These are phyloP conservation scores for Phaseolus coccineus DNA, from an alignment of 331 rosid species.

Conservation along the genomic window DNA sequence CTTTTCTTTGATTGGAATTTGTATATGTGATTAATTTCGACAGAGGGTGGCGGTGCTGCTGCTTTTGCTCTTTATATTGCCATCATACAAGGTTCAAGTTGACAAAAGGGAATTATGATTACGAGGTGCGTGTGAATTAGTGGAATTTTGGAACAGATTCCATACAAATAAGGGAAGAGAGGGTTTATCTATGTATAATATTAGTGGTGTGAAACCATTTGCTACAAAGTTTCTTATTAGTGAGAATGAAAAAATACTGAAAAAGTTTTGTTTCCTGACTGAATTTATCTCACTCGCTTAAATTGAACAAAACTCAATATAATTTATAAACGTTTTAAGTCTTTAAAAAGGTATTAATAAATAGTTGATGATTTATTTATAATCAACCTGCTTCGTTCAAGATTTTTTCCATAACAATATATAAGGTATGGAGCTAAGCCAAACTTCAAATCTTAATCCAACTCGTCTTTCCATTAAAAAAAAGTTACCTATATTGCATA, in stretches of 20 bases:
- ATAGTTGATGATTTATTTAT: background rate
- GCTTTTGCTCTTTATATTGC: constrained; percentile 18
- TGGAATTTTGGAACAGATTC: constrained; percentile 44
- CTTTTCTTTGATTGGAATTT: background rate
- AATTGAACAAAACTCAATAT: background rate
- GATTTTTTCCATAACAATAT: background rate
- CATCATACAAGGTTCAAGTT: background rate
- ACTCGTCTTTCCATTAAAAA: constrained; percentile 3
- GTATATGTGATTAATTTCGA: background rate
- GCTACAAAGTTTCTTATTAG: no score
- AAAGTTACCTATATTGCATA: background rate
- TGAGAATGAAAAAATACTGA: background rate
- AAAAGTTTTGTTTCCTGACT: background rate
- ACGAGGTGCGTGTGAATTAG: constrained; percentile 49
- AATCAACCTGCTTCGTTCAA: background rate
- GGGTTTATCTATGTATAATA: background rate
- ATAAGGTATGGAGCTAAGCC: constrained; percentile 41
- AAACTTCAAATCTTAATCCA: constrained; percentile 33
- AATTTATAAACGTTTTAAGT: background rate
- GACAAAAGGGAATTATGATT: constrained; percentile 36
- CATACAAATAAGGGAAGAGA: background rate
- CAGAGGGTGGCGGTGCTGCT: constrained; percentile 4
- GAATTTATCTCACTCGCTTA: background rate
- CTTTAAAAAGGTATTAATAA: background rate
- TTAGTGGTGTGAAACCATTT: constrained; percentile 43